phyloP scores from a whole-genome alignment of 257 asterid species.

The Anisodus tanguticus region DNA sequence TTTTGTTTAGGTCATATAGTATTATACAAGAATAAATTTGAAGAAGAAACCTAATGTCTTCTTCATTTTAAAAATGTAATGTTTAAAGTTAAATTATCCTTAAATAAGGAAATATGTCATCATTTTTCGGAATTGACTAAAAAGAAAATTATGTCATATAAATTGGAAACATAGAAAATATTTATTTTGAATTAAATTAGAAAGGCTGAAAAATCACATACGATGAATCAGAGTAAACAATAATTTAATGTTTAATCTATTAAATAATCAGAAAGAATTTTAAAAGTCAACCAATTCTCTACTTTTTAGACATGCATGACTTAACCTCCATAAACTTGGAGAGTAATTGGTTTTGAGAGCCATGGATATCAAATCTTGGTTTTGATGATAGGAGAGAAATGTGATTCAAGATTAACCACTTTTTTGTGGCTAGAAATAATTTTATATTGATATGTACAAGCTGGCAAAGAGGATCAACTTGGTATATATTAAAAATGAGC shows the following conservation, averaged over 20 bases:
- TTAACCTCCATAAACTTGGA: slow-evolving; percentile 22
- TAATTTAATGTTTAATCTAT: not conserved
- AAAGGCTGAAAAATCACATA: not conserved
- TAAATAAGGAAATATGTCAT: no score
- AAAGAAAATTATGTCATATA: no score
- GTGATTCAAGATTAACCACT: slow-evolving; percentile 30
- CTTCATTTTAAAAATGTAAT: no score
- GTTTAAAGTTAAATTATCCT: no score
- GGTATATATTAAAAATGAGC: slow-evolving; percentile 41
- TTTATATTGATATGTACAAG: not conserved
- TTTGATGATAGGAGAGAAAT: slow-evolving; percentile 33
- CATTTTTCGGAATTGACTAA: no score
- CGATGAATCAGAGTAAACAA: not conserved
- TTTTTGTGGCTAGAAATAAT: slow-evolving; percentile 18
- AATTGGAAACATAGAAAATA: no score
- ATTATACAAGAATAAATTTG: no score
- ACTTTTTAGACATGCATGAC: slow-evolving; percentile 8
- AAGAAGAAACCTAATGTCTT: no score
- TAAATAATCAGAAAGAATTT: not conserved
- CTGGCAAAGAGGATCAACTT: slow-evolving; percentile 31
- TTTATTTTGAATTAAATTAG: no score
- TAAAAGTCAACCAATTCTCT: slow-evolving; percentile 37
- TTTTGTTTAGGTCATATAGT: no score
- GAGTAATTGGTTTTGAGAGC: not conserved
- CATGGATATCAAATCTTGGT: slow-evolving; percentile 21